phyloP scores from a whole-genome alignment of 345 rosid genomes.

The Turritis glabra region DNA sequence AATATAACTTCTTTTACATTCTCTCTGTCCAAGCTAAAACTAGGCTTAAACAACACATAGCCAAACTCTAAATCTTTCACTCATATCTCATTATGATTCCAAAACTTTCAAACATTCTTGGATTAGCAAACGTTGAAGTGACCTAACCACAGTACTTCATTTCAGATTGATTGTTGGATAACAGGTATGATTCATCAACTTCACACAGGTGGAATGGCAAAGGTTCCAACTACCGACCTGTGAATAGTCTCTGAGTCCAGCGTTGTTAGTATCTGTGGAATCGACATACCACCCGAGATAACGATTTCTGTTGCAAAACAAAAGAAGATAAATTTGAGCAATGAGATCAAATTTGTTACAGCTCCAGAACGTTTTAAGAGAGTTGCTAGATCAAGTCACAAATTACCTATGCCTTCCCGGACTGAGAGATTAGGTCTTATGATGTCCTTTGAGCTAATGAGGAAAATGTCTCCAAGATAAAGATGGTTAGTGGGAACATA shows the following conservation, averaged over 20 bases:
- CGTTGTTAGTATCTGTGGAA: constrained; percentile 59
- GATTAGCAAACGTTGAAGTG: not conserved
- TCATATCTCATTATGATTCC: constrained; percentile 8
- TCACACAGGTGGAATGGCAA: constrained; percentile 43
- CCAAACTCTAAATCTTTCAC: constrained; percentile 8
- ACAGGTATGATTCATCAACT: constrained; percentile 1
- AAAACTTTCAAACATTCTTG: constrained; percentile 13
- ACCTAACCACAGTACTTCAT: constrained; percentile 17
- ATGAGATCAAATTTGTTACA: not conserved
- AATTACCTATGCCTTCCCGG: constrained; percentile 66
- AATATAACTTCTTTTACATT: not conserved
- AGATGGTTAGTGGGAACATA: constrained; percentile 73
- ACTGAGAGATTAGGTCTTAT: constrained; percentile 68
- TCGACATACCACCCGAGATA: constrained; percentile 70
- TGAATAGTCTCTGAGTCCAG: constrained; percentile 42
- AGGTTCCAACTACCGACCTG: constrained; percentile 39
- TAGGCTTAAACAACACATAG: constrained; percentile 2
- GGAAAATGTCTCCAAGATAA: constrained; percentile 65
- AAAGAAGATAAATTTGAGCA: not conserved
- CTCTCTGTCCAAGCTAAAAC: constrained; percentile 8
- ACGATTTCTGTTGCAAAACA: constrained; percentile 54
- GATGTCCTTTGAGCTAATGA: constrained; percentile 60
- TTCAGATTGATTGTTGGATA: not conserved
- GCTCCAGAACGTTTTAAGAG: not conserved
- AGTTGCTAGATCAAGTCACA: not conserved